Conservation (phyloP, 108 stramenopile species). For the Discostella stelligeroides region DNA sequence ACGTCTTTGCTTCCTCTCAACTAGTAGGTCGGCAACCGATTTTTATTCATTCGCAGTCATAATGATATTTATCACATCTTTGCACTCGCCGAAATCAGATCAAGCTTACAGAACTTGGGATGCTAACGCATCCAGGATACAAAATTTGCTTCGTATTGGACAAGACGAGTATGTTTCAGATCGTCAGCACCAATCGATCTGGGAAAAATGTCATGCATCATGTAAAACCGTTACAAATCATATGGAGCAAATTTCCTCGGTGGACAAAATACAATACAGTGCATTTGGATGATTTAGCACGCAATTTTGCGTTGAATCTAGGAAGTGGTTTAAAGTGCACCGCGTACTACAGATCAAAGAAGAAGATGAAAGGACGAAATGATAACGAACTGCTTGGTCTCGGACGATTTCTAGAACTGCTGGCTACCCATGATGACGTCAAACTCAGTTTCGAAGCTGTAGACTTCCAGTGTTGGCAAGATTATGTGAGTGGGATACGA, state of each 20-base stretch:
- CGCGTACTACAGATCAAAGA: slow-evolving; percentile 80
- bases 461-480: slow-evolving; percentile 69
- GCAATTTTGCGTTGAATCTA: slow-evolving; percentile 95
- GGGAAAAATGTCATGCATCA: slow-evolving; percentile 73
- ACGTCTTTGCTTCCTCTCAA: neutral
- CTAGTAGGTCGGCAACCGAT: neutral
- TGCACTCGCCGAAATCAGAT: slow-evolving; percentile 19
- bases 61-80: neutral
- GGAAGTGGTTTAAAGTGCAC: slow-evolving; percentile 73
- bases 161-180: slow-evolving; percentile 94
- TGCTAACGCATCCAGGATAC: slow-evolving; percentile 86
- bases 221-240: slow-evolving; percentile 97
- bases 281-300: slow-evolving; percentile 91
- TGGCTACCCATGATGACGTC: slow-evolving; percentile 49
- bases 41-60: neutral
- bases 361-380: slow-evolving; percentile 31
- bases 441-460: slow-evolving; percentile 63
- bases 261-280: slow-evolving; percentile 89
- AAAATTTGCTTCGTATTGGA: slow-evolving; percentile 93
- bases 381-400: slow-evolving; percentile 65
- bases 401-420: slow-evolving; percentile 59
- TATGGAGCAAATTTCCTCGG: slow-evolving; percentile 92
- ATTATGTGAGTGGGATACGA: slow-evolving; percentile 60
- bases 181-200: slow-evolving; percentile 65
- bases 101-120: slow-evolving; percentile 93